Evolutionary conservation across 2,329 filamentous ascomycete species (phyloP).

Genomic region (Phialophora expanda): DNA sequence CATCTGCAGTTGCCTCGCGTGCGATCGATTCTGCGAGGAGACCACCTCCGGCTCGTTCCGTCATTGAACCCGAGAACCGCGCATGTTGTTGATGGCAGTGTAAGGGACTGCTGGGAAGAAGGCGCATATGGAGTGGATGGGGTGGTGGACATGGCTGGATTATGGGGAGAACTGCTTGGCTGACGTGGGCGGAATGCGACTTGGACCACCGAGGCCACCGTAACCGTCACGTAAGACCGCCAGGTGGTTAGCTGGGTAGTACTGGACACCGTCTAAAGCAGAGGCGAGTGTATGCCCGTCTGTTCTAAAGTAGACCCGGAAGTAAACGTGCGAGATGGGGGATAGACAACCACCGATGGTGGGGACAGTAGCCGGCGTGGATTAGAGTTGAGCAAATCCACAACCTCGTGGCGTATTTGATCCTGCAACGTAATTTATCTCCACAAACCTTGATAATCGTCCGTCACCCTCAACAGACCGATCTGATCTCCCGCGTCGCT

Average conservation of each 20-base stretch:
- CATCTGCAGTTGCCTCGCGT: neutral
- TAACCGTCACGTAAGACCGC: neutral
- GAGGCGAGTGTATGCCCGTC: no score
- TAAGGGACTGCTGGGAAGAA: neutral
- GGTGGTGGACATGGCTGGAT: neutral
- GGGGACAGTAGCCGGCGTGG: neutral
- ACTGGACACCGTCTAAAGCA: neutral
- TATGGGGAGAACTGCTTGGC: neutral
- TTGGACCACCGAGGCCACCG: neutral
- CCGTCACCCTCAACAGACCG: neutral
- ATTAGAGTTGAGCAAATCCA: neutral
- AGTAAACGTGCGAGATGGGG: no score
- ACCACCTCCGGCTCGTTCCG: neutral
- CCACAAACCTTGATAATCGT: neutral
- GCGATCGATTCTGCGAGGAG: neutral
- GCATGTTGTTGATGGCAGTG: neutral
- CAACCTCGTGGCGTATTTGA: neutral
- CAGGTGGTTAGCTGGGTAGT: no score
- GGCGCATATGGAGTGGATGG: neutral
- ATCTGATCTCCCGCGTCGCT: neutral
- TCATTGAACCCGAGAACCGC: neutral
- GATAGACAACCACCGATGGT: no score
- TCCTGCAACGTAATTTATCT: no score
- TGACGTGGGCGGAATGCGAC: neutral
- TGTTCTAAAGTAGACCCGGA: no score